Base-by-base conservation (phyloP, 2,329 filamentous ascomycete genomes). In the Cadophora gregata region DNA sequence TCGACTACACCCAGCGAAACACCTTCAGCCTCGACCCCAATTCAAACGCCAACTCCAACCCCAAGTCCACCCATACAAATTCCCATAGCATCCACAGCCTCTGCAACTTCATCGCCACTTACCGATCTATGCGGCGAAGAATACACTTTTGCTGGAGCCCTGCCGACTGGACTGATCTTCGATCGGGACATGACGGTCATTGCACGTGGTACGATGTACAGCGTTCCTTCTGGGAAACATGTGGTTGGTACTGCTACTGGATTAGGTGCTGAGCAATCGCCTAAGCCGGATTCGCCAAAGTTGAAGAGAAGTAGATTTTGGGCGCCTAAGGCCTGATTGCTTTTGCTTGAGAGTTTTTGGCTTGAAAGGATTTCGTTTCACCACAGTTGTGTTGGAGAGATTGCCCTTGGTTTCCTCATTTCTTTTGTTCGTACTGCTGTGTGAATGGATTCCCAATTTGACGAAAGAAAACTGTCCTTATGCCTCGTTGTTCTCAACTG, bases 291-390 rank as follows among this genome's bases (percentile, higher is more conserved):
- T 19, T 3, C 1, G 25, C 6, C 24, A 25, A 51, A 29, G 48
- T 51, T 51, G 48, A 51, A 51, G 50, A 53, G 50, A 16, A n/a
- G 50, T 3, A 53, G 50, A 27, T 53, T 53, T 31, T 53, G 50
- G 50, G 27, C 7, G 14, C 3, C 31, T 10, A 31, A 53, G 14
- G 10, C 4, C 14, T 12, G 16, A 16, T 14, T 42, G 3, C 36
- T 42, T 42, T 42, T 16, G 36, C 36, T 12, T 3, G 14, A 16
- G 36, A 42, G 36, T 9, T 6, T 16, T 7, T 42, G 36, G 8
- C 16, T 7, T 12, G 12, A 12, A 42, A 9, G 36, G 31, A 33
- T 10, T 5, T 33, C 10, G 10, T 33, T 33, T 33, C 5, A 6
- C 10, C 31, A 6, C 5, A 33, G 31, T 33, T 33, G 31, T 33